Percentiles rank a stretch among this genome's conserved stretches.
Evolutionary conservation across 129 eudicot species (phyloP).

Genomic region (Tagetes patula): DNA sequence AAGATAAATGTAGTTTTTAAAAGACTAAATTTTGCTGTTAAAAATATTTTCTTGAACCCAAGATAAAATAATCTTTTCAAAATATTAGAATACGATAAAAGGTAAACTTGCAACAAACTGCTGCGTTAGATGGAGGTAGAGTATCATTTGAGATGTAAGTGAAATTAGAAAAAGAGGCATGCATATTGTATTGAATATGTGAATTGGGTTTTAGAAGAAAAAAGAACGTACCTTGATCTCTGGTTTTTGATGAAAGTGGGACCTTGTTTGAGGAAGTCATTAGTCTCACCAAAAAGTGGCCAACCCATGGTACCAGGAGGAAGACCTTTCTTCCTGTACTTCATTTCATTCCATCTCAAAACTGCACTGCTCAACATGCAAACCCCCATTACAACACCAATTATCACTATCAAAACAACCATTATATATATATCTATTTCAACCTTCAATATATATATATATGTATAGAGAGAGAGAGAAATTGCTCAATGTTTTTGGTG

Average conservation of each 20-base stretch:
- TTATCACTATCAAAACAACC: slow-evolving; percentile 57
- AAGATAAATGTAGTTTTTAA: too few species aligned
- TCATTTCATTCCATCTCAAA: slow-evolving; percentile 88
- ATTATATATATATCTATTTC: slow-evolving; percentile 49
- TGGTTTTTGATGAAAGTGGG: slow-evolving; percentile 93
- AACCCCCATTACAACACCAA: slow-evolving; percentile 55
- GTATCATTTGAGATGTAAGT: not conserved
- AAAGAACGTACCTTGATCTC: slow-evolving; percentile 74
- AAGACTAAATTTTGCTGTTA: too few species aligned
- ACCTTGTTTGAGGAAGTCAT: slow-evolving; percentile 92
- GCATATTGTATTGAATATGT: not conserved
- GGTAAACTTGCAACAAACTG: too few species aligned
- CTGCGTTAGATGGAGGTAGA: too few species aligned
- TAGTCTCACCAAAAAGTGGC: slow-evolving; percentile 99
- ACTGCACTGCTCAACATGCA: slow-evolving; percentile 63
- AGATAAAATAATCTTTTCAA: too few species aligned
- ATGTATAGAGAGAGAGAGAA: not conserved
- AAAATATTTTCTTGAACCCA: too few species aligned
- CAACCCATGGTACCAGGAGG: slow-evolving; percentile 99
- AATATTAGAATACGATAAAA: too few species aligned
- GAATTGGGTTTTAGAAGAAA: slow-evolving; percentile 22
- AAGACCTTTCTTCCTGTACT: slow-evolving; percentile 77
- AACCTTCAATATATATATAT: slow-evolving; percentile 27
- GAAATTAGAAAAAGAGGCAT: not conserved
- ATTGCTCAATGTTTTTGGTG: slow-evolving; percentile 37